Conservation (phyloP, 768 basidiomycete species). For the Tricholomella constricta region DNA sequence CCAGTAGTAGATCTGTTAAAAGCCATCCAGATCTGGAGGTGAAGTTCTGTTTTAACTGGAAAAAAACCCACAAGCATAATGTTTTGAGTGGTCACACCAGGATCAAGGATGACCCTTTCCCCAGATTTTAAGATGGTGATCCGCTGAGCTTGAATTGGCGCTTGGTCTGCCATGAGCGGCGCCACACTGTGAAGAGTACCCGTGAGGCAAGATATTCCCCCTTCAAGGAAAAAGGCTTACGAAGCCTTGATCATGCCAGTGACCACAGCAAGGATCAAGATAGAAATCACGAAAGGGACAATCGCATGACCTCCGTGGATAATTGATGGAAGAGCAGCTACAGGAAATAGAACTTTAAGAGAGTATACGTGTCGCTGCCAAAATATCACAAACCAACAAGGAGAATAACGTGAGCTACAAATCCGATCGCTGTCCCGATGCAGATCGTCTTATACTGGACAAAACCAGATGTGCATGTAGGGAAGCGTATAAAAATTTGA, state of each 20-base stretch:
- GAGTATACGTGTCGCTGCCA: too few relatives aligned
- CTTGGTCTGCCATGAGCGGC: slow-evolving; percentile 20
- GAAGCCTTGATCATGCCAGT: slow-evolving; percentile 19
- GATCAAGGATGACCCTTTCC: slow-evolving; percentile 18
- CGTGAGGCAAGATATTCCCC: background rate
- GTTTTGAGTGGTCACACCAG: slow-evolving; percentile 19
- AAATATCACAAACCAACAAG: slow-evolving; percentile 9
- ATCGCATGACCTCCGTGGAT: slow-evolving; percentile 19
- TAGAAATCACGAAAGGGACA: slow-evolving; percentile 13
- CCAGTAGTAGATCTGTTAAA: slow-evolving; percentile 17
- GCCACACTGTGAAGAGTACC: slow-evolving; percentile 9
- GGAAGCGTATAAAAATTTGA: background rate
- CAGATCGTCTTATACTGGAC: slow-evolving; percentile 38
- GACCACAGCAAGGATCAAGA: slow-evolving; percentile 8
- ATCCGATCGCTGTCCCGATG: slow-evolving; percentile 26
- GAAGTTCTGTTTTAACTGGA: background rate
- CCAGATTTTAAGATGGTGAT: slow-evolving; percentile 12
- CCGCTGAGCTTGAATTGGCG: slow-evolving; percentile 10
- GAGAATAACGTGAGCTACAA: slow-evolving; percentile 22
- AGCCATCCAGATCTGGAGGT: background rate
- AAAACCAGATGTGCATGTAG: background rate
- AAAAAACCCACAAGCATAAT: slow-evolving; percentile 13
- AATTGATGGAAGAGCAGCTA: slow-evolving; percentile 14
- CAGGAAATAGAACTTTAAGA: background rate
- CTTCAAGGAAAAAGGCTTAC: background rate